Base-by-base conservation (phyloP, 192 early-diverging fungal genomes). In the Rhizophagus sp. region DNA sequence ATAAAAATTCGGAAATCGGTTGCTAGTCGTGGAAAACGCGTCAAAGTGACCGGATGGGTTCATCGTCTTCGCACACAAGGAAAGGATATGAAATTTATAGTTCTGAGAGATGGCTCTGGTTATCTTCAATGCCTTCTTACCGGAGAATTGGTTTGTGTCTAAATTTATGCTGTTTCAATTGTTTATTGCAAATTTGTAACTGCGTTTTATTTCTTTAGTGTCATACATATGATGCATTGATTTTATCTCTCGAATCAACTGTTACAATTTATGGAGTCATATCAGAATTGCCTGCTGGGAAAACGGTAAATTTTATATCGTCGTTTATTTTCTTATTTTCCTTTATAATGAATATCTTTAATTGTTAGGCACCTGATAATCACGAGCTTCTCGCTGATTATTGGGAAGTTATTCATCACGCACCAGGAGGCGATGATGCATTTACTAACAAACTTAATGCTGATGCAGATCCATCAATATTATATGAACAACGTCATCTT, bases 351-450 rank as follows among this genome's bases (percentile, higher is more conserved):
- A 12, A 64, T 15, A 66, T 33, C 17, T 33, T 30, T 12, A 24
- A 70, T 70, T 41, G n/a, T n/a, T 80, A 91, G 93, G 96, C 98
- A n/a, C 96, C 97, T 22, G 97, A 94, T 82, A 92, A 95, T 82
- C 96, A 98, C 78, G 98, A 99, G 86, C 90, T 99, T 79, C 83
- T 90, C 75, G 97, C 91, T 15, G 98, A 99, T 83, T 98, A 95
- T 88, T 99, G 96, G 95, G 95, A 96, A 79, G 81, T 97, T n/a
- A 84, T 98, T 72, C 93, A 94, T 76, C 93, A 93, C 82, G 97
- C 98, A 13, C 97, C 98, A 36, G 92, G 93, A 72, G 98, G 96
- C 73, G 95, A 96, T 65, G 96, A 99, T 9, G 95, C 97, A 15
- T 93, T 96, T 83, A 91, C 88, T 70, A 97, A 94, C 93, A 94